Conservation (phyloP, 805 yeast genomes). For the Ogataea zsoltii region DNA sequence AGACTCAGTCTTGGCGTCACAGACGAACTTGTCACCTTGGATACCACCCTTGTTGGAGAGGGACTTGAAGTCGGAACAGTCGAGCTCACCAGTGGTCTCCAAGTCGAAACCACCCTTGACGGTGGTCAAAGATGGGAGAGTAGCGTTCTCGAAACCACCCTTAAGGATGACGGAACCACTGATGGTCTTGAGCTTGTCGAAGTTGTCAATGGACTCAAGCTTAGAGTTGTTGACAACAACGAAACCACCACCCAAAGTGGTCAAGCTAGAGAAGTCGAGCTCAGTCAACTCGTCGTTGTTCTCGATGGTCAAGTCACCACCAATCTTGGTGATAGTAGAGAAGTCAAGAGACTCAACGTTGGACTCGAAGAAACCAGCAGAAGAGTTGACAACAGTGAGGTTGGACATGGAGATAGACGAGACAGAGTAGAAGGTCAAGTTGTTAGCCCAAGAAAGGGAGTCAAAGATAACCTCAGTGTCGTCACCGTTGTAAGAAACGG, state of each 20-base stretch:
- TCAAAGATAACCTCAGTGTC: conserved; percentile 68
- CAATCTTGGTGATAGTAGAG: conserved; percentile 59
- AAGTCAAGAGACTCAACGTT: conserved; percentile 57
- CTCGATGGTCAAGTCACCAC: conserved; percentile 76
- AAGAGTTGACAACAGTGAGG: conserved; percentile 74
- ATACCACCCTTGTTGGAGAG: conserved; percentile 78
- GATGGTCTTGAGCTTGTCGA: conserved; percentile 69
- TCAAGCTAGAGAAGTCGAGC: conserved; percentile 68
- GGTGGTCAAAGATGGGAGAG: conserved; percentile 68
- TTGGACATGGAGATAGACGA: conserved; percentile 67
- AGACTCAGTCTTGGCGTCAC: conserved; percentile 56
- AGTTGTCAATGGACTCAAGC: conserved; percentile 65
- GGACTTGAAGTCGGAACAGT: conserved; percentile 74
- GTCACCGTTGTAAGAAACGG: conserved; percentile 84
- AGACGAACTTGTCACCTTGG: conserved; percentile 88
- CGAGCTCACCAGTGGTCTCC: conserved; percentile 72
- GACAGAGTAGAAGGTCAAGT: conserved; percentile 82
- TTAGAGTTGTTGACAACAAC: conserved; percentile 81
- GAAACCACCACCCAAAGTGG: conserved; percentile 89
- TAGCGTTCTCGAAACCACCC: conserved; percentile 81
- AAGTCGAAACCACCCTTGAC: conserved; percentile 93
- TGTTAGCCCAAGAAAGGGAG: conserved; percentile 79
- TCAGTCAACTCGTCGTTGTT: conserved; percentile 72
- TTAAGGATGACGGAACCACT: conserved; percentile 84
- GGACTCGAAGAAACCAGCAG: conserved; percentile 79